Evolutionary conservation across 495 filamentous ascomycete genomes (phyloP).

Genomic region (Choiromyces venosus): DNA sequence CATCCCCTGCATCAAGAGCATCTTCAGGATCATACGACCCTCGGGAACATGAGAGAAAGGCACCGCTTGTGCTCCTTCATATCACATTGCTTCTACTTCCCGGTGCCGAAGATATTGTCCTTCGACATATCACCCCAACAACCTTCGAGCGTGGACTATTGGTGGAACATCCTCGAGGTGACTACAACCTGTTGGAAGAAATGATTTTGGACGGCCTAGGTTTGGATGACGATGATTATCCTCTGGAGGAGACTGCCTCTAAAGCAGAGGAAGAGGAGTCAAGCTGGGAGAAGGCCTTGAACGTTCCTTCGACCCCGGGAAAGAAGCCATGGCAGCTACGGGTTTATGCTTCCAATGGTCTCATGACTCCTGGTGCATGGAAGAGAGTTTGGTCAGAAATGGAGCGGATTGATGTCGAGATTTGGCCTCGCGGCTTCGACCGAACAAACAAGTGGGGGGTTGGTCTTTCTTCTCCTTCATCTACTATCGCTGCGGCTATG

Average conservation of each 20-base stretch:
- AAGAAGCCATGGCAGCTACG: constrained; percentile 72
- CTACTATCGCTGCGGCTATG: neutral
- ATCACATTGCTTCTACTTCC: constrained; percentile 72
- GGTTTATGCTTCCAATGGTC: constrained; percentile 86
- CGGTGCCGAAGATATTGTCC: constrained; percentile 60
- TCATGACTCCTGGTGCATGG: constrained; percentile 91
- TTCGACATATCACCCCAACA: constrained; percentile 63
- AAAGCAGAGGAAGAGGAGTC: constrained; percentile 51
- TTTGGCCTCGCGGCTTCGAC: constrained; percentile 57
- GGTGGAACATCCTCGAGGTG: constrained; percentile 79
- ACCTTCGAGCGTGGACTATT: constrained; percentile 79
- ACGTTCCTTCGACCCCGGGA: constrained; percentile 15
- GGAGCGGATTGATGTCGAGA: constrained; percentile 92
- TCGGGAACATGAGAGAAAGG: constrained; percentile 48
- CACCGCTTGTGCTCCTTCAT: constrained; percentile 79
- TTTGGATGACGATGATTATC: constrained; percentile 56
- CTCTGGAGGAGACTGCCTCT: constrained; percentile 46
- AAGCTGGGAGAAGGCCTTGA: constrained; percentile 40
- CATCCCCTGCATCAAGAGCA: constrained; percentile 50
- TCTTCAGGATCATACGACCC: constrained; percentile 58
- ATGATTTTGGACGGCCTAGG: constrained; percentile 83
- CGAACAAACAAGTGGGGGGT: constrained; percentile 10
- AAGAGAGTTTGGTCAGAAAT: constrained; percentile 91
- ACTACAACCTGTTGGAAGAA: constrained; percentile 89
- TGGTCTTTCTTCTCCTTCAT: constrained; percentile 1